Conservation (phyloP, 768 basidiomycete species). For the Phlebiopsis flavidoalba region DNA sequence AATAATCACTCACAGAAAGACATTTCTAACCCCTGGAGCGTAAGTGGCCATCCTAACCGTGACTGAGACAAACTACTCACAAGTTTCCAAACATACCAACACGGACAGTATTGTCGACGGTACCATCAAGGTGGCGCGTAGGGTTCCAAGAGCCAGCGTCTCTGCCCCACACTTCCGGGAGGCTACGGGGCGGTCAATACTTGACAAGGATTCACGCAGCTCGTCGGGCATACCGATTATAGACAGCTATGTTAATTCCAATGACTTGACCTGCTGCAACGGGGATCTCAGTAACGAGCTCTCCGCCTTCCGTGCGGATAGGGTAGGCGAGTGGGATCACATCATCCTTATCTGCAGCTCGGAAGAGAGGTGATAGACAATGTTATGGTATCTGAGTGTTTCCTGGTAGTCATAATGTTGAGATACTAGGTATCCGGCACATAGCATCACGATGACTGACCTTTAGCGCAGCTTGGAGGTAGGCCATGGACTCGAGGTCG, state of each 20-base stretch:
- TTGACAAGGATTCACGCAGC: neutral
- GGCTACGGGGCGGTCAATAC: constrained; percentile 2
- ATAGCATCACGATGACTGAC: no score
- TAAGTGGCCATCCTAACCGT: neutral
- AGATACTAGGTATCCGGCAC: no score
- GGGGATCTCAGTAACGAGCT: constrained; percentile 21
- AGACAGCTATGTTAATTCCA: constrained; percentile 23
- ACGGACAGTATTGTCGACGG: neutral
- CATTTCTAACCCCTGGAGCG: neutral
- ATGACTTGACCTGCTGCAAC: constrained; percentile 23
- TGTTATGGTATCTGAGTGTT: constrained; percentile 27
- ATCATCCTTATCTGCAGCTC: constrained; percentile 25
- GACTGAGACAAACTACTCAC: neutral
- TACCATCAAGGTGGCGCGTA: constrained; percentile 18
- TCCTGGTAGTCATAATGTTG: no score
- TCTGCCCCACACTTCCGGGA: constrained; percentile 26
- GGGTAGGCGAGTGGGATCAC: constrained; percentile 30
- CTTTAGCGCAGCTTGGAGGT: constrained; percentile 28
- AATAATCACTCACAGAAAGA: neutral
- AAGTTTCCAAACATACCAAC: constrained; percentile 8
- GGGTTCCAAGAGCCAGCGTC: constrained; percentile 28
- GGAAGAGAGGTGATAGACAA: constrained; percentile 23
- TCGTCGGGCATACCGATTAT: constrained; percentile 25
- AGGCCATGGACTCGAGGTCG: constrained; percentile 30
- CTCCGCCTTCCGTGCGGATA: constrained; percentile 21